Percentiles rank a stretch among this genome's conserved stretches.
phyloP scores from a whole-genome alignment of 2,329 filamentous ascomycete species.

The Botrytis deweyae region DNA sequence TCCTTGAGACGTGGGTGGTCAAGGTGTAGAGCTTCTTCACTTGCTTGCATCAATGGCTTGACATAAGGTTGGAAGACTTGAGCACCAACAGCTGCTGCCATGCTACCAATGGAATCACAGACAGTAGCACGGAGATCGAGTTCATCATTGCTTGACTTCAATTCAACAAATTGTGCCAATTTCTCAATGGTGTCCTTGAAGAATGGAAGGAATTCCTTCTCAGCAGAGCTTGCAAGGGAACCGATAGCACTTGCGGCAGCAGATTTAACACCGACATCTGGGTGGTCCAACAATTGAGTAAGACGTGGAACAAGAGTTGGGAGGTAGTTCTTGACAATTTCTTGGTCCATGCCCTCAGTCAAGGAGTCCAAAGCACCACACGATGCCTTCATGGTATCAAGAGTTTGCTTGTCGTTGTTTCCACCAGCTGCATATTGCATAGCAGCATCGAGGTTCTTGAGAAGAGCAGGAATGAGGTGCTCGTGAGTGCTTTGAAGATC shows the following conservation, averaged over 20 bases:
- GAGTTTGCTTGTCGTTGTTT: constrained; percentile 66
- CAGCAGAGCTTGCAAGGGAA: constrained; percentile 83
- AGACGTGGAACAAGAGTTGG: constrained; percentile 81
- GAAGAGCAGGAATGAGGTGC: constrained; percentile 75
- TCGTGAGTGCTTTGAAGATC: constrained; percentile 85
- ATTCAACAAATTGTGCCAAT: constrained; percentile 77
- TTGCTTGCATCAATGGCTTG: constrained; percentile 83
- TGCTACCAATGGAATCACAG: constrained; percentile 89
- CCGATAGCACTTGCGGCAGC: constrained; percentile 86
- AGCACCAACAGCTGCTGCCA: constrained; percentile 83
- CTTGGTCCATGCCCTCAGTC: constrained; percentile 78
- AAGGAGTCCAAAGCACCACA: constrained; percentile 90
- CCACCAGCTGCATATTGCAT: constrained; percentile 51
- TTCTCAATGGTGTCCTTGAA: constrained; percentile 87
- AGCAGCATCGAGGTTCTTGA: constrained; percentile 85
- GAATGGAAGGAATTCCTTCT: constrained; percentile 82
- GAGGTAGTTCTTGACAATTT: constrained; percentile 79
- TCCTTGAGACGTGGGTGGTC: constrained; percentile 90
- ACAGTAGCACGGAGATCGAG: constrained; percentile 86
- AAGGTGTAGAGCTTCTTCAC: constrained; percentile 84
- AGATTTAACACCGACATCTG: constrained; percentile 86
- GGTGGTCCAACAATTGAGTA: constrained; percentile 77
- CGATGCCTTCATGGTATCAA: constrained; percentile 84
- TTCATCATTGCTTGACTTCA: constrained; percentile 88
- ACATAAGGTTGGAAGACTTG: constrained; percentile 90